Evolutionary conservation across 164 flowering plant genomes (phyloP), one percentile per base, ranked within the genome.

Genomic region (Annona cherimola): DNA sequence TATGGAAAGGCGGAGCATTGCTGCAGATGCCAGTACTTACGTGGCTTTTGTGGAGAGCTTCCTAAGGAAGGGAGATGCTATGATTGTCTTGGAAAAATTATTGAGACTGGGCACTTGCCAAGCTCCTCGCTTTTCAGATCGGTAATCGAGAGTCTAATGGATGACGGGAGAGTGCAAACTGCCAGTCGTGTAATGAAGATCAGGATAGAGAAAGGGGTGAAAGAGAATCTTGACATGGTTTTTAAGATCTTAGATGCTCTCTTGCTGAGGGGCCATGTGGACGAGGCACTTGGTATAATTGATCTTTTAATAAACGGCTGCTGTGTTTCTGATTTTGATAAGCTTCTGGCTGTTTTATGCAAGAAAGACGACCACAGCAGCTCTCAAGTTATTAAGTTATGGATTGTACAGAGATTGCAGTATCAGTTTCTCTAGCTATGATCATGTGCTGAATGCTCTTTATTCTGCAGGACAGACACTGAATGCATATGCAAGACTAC

Each of bases 121-220:
- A 89, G 86, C 42, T 71, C 96, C 8, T 73, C 89, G 1, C 46
- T 88, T 14, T 90, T 82, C 76, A 81, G 89, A 76, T 77, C 85
- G 19, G 89, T 93, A 42, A 86, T 90, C 85, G 91, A 87, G 77
- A 79, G 81, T 76, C 81, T 93, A 61, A 86, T 85, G 63, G 83
- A 84, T 45, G 98, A 89, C 78, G 93, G 86, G 7, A 83, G 94
- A 76, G 86, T 89, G 69, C 96, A 93, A 77, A 90, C 96, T 35
- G 94, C 98, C 5, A 95, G 99, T 74, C 79, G 98, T 42, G 97
- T 93, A 42, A 91, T 95, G 97, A 86, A 82, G 63, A 83, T 76
- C 71, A 95, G 93, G 99, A 59, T 95, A 70, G 99, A 91, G 77
- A 93, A 93, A 83, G 97, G 94, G 2, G 87, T 93, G 70, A 87